Percentiles rank a stretch among this genome's conserved stretches.
Conservation (phyloP, 2,329 filamentous ascomycete genomes). For the Talaromyces sp. region DNA sequence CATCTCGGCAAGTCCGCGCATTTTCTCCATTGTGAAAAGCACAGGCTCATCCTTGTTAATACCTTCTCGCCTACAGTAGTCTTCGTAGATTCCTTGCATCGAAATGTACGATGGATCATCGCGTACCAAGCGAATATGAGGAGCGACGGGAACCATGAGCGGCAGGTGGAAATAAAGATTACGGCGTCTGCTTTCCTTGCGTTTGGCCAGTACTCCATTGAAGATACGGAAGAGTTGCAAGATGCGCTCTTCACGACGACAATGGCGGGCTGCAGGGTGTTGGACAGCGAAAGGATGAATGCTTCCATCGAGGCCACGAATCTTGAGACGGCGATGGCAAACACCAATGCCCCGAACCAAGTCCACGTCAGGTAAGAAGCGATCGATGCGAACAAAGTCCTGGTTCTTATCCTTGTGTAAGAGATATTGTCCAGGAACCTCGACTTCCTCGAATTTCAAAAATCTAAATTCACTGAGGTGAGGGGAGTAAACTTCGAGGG, state of each 20-base stretch:
- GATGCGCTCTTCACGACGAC: constrained; percentile 89
- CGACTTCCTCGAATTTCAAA: constrained; percentile 97
- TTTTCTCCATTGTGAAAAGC: constrained; percentile 91
- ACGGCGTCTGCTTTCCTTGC: constrained; percentile 89
- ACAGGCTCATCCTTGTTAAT: constrained; percentile 94
- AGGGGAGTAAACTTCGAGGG: constrained; percentile 80
- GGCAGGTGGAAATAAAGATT: constrained; percentile 96
- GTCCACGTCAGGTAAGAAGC: constrained; percentile 92
- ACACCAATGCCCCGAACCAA: constrained; percentile 85
- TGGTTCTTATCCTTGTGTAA: constrained; percentile 99
- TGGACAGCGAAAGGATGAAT: constrained; percentile 96
- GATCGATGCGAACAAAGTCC: constrained; percentile 95
- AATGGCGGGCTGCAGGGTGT: constrained; percentile 88
- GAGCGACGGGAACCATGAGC: constrained; percentile 90
- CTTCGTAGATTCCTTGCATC: constrained; percentile 91
- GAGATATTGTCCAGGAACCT: constrained; percentile 94
- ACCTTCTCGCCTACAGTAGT: constrained; percentile 82
- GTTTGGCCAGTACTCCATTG: constrained; percentile 84
- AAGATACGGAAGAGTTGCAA: constrained; percentile 95
- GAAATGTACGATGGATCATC: constrained; percentile 94
- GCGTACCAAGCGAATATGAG: constrained; percentile 90
- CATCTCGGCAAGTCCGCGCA: constrained; percentile 69
- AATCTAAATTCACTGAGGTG: constrained; percentile 96
- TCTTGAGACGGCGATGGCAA: constrained; percentile 88
- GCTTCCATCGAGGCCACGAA: constrained; percentile 95